Base-by-base conservation (phyloP, 148 eudicot genomes). In the Camellia granthamiana region DNA sequence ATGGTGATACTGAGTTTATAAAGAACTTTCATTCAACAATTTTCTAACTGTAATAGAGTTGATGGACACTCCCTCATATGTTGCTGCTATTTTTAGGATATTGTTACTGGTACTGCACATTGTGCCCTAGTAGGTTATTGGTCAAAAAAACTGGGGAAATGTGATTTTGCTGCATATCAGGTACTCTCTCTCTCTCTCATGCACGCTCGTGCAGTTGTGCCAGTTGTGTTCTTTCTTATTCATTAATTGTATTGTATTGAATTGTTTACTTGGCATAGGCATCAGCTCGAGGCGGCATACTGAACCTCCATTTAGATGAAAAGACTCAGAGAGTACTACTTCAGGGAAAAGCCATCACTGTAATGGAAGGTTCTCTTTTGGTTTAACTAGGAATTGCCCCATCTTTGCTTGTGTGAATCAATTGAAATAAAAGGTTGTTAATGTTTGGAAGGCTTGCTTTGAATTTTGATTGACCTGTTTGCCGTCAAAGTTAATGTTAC, bases 81-180 rank as follows among this genome's bases (percentile, higher is more conserved):
- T 30, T 38, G 3, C 11, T 44, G 46, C 70, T 79, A 43, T 69
- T 18, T 84, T 13, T 84, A 89, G 98, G 98, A 94, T 87, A 90
- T 93, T 82, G 97, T 91, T 75, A 83, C 89, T 71, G 97, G 98
- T 56, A 92, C 89, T 72, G 97, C 91, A n/a, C 98, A 94, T 84
- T 94, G 98, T 80, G 94, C 98, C 72, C 84, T 92, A 56, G 94
- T 84, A 42, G 63, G 75, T 16, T 94, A 92, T 77, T 94, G 97
- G 97, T 78, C 86, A 61, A 87, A 90, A 77, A 92, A 86, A 88
- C 87, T 89, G 69, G 91, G 87, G 56, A 94, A 92, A 88, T 63
- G 58, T 8, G 91, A 92, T 79, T 86, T 92, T 60, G 79, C 83
- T 43, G 94, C 97, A 52, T 90, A 87, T 81, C 64, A 43, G 3